Base-by-base conservation (phyloP, 352 stramenopile species). In the Elongisporangium senticosum region DNA sequence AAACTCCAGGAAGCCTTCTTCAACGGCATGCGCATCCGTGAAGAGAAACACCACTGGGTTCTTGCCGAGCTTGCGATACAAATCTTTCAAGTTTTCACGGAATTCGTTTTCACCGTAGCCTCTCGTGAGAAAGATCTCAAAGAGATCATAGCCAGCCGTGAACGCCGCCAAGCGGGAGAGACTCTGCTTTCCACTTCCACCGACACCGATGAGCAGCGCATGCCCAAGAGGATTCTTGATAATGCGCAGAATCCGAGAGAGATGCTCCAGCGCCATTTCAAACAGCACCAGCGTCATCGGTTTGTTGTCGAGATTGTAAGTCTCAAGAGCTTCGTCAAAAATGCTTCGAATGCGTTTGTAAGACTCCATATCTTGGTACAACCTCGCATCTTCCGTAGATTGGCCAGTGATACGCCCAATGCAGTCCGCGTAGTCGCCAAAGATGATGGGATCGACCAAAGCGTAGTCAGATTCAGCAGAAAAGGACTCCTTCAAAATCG, bases 1-100 rank as follows among this genome's bases (percentile, higher is more conserved):
- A 56, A 97, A 98, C 64, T 98, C 95, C 17, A 98, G 75, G 61
- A 98, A 98, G 2, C 90, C 95, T 80, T 98, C 95, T 62, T 98
- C 89, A 2, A 98, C 93, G 0, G 97, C 92, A 60, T 98, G 93
- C 0, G 93, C 93, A 59, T 98, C 95, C 3, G 95, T 98, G 69
- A 98, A 98, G 14, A 98, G 80, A 65, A 98, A 98, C 7, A 98
- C 92, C 2, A 98, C 89, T 5, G 75, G 76, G 10, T 84, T 83
- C 37, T 88, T 86, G 8, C 86, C 90, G 6, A 98, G 64, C 49
- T 87, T 76, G 10, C 87, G 90, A 51, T 98, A 98, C 10, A 98
- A 61, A 37, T 97, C 86, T 68, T 98, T 98, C 3, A 98, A 65
- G 52, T 98, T 96, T 50, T 97, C 91, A 15, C 90, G 82, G 63